Conservation (phyloP, 768 basidiomycete genomes). For the Boletales sp. region DNA sequence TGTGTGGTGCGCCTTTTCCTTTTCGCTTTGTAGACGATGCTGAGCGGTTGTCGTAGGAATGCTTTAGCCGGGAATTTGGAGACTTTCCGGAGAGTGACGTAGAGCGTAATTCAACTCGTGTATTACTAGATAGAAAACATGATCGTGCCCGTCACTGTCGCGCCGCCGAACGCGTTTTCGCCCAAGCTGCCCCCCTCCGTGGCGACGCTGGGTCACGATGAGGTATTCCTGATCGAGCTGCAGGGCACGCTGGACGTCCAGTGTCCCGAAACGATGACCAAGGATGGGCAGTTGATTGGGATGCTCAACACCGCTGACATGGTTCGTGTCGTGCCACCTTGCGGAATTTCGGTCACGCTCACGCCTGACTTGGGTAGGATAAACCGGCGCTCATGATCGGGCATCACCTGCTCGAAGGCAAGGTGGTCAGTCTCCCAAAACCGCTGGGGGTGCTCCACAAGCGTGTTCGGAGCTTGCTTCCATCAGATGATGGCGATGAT, state of each 20-base stretch:
- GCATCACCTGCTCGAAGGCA: conserved; percentile 89
- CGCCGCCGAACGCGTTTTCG: conserved; percentile 32
- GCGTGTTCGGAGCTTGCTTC: conserved; percentile 5
- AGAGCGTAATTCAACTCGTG: too few species aligned
- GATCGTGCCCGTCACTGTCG: conserved; percentile 58
- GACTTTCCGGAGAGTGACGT: conserved; percentile 29
- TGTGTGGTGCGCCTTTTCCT: conserved; percentile 55
- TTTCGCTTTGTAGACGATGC: background rate
- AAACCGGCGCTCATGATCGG: conserved; percentile 81
- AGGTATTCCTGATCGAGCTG: conserved; percentile 80
- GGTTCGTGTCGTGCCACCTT: conserved; percentile 36
- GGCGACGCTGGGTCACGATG: conserved; percentile 71
- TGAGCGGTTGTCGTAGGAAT: conserved; percentile 43
- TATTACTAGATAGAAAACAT: conserved; percentile 34
- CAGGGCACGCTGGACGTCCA: conserved; percentile 82
- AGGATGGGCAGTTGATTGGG: conserved; percentile 75
- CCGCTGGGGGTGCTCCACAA: conserved; percentile 74
- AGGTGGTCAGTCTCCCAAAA: conserved; percentile 68
- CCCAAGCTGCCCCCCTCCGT: conserved; percentile 58
- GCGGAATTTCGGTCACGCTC: background rate
- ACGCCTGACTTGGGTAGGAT: conserved; percentile 40
- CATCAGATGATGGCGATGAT: background rate
- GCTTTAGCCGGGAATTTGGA: conserved; percentile 69
- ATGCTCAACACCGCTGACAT: conserved; percentile 62
- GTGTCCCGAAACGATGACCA: conserved; percentile 44